Evolutionary conservation across 176 grass and related monocot genomes (phyloP), one percentile per base, ranked within the genome.

Genomic region (Carex littledalei): DNA sequence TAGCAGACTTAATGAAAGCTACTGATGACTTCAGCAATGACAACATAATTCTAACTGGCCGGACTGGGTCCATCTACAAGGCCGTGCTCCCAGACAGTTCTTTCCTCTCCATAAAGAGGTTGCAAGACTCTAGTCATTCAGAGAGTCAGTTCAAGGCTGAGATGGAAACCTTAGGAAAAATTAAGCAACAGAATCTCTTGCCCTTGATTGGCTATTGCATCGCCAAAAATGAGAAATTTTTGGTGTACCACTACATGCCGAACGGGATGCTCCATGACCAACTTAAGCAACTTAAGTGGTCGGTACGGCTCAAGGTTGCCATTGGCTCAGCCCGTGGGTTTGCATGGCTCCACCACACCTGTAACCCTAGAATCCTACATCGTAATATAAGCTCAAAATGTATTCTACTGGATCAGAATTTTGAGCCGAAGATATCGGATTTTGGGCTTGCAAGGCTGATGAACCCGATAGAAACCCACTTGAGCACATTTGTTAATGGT

Each of bases 311-410:
- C 76, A 92, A 84, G 68, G 92, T 97, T 0, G 88, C 90, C 54
- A 90, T 97, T 12, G 90, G 94, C 66, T 87, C 92, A 84, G 94
- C 94, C 14, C 92, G 89, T 66, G 94, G 92, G 5, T 78, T 97
- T 13, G 94, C 94, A 1, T 97, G 91, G 87, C 94, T 97, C 82
- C 94, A 97, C 78, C 94, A 94, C 55, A 97, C 86, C 24, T 97
- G 94, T 85, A 94, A 97, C 74, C 92, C 94, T 59, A 89, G 94
- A 67, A 85, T 97, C 60, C 87, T 97, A 55, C 94, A 97, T 55
- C 90, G 94, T 34, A 97, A 97, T 65, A 97, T 97, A 64, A 97
- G 94, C 79, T 97, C 94, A 57, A 97, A 92, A 81, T 94, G 92
- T 85, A 94, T 97, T 43, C 90, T 97, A 5, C 63, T 97, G 78